Percentiles rank a stretch among this genome's conserved stretches.
These are phyloP conservation scores for Globisporangium alternatum DNA, from an alignment of 352 stramenopile genomes.

Conservation along the genomic window DNA sequence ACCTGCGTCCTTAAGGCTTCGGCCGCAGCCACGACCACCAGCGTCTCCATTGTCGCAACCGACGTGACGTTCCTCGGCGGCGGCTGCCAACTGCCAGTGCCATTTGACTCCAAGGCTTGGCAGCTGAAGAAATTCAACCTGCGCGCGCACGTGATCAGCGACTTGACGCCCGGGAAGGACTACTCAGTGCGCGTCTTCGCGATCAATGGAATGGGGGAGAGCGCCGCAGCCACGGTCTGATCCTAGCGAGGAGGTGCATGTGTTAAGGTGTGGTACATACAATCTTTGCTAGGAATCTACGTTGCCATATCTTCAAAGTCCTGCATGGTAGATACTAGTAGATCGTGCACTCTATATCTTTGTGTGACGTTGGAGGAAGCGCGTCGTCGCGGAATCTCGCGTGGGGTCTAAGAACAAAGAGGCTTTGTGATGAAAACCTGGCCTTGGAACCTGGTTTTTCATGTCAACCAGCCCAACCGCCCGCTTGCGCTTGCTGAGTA, in stretches of 20 bases:
- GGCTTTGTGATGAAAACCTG: not conserved
- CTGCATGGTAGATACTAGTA: no score
- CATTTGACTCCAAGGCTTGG: slow-evolving; percentile 56
- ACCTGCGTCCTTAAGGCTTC: slow-evolving; percentile 51
- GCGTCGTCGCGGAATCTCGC: slow-evolving; percentile 8
- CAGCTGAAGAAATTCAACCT: slow-evolving; percentile 63
- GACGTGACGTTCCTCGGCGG: slow-evolving; percentile 23
- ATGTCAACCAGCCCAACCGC: not conserved
- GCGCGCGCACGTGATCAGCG: slow-evolving; percentile 45
- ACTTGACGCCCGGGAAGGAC: slow-evolving; percentile 62
- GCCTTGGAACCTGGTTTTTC: not conserved
- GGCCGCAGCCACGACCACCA: slow-evolving; percentile 12
- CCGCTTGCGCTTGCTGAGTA: slow-evolving; percentile 2
- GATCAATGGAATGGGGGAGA: slow-evolving; percentile 39
- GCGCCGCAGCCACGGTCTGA: slow-evolving; percentile 24
- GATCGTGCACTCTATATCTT: not conserved
- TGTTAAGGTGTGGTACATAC: not conserved
- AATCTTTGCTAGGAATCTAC: not conserved
- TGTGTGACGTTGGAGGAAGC: not conserved
- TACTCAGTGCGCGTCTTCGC: slow-evolving; percentile 65
- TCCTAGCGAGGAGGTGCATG: not conserved
- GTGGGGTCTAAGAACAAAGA: not conserved
- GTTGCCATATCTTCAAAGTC: not conserved
- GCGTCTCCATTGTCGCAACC: slow-evolving; percentile 26
- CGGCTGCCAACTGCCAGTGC: slow-evolving; percentile 40